phyloP scores from a whole-genome alignment of 1,284 basidiomycete genomes.

The Heterobasidion occidentale region DNA sequence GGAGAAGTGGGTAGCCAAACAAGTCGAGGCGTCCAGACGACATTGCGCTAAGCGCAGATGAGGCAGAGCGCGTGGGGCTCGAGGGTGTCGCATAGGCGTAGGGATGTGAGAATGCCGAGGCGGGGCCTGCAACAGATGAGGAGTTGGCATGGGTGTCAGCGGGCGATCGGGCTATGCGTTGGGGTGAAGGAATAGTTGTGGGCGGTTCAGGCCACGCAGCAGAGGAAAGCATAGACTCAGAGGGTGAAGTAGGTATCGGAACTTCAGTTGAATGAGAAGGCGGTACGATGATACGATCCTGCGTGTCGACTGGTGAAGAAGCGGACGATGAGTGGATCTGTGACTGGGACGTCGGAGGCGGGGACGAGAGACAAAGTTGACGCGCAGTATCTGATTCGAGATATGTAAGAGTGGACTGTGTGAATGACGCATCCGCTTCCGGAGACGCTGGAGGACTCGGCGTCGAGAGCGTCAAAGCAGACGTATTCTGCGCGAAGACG shows the following conservation, averaged over 20 bases:
- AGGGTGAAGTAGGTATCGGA: conserved; percentile 3
- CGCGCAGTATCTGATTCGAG: conserved; percentile 23
- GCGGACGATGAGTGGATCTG: not conserved
- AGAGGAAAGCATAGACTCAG: conserved; percentile 17
- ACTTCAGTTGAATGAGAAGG: conserved; percentile 2
- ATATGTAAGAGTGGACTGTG: conserved; percentile 39
- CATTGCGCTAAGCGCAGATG: conserved; percentile 16
- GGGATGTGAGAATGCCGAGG: not conserved
- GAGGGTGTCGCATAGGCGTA: conserved; percentile 12
- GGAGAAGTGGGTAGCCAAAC: conserved; percentile 13
- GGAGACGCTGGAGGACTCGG: conserved; percentile 14
- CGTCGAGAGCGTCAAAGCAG: conserved; percentile 16
- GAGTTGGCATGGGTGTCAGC: not conserved
- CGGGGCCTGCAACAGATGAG: not conserved
- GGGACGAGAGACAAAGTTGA: conserved; percentile 11
- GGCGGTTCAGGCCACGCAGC: conserved; percentile 24
- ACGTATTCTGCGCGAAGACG: conserved; percentile 12
- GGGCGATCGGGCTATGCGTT: not conserved
- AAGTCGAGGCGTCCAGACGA: conserved; percentile 6
- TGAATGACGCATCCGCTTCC: conserved; percentile 35
- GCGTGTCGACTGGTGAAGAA: not conserved
- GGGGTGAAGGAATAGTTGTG: conserved; percentile 12
- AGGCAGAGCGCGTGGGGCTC: conserved; percentile 16
- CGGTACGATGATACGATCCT: not conserved
- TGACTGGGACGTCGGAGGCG: conserved; percentile 4